Percentiles rank a stretch among this genome's conserved stretches.
Evolutionary conservation across 2,329 filamentous ascomycete genomes (phyloP).

Genomic region (Aspergillus sp.): DNA sequence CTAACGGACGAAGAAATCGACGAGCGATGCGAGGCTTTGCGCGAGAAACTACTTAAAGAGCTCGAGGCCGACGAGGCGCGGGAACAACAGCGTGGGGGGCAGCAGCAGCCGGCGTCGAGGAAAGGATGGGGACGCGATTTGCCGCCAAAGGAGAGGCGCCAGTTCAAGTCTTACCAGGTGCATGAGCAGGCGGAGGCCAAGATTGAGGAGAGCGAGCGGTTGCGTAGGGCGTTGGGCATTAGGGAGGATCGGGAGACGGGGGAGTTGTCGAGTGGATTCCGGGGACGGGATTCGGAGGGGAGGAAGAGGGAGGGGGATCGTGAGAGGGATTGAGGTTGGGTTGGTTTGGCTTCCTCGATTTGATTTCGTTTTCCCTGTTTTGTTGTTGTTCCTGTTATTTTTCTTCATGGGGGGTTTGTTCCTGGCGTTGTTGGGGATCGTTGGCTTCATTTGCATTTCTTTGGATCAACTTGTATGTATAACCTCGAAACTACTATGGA

Average conservation of each 20-base stretch:
- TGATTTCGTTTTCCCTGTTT: too few species aligned
- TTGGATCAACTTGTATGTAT: too few species aligned
- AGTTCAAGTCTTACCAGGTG: slow-evolving; percentile 87
- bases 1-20: slow-evolving; percentile 88
- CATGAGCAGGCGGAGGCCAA: slow-evolving; percentile 96
- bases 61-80: slow-evolving; percentile 47
- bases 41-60: slow-evolving; percentile 62
- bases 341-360: too few species aligned
- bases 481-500: too few species aligned
- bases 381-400: too few species aligned
- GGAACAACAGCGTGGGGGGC: slow-evolving; percentile 17
- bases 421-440: too few species aligned
- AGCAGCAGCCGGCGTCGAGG: slow-evolving; percentile 4
- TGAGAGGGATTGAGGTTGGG: slow-evolving; percentile 13
- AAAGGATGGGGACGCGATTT: slow-evolving; percentile 15
- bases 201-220: slow-evolving; percentile 87
- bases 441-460: too few species aligned
- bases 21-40: slow-evolving; percentile 64
- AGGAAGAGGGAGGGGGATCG: slow-evolving; percentile 18
- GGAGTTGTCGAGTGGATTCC: slow-evolving; percentile 49
- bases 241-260: slow-evolving; percentile 82
- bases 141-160: slow-evolving; percentile 35
- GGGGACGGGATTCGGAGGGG: slow-evolving; percentile 9
- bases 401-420: background rate
- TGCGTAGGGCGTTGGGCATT: slow-evolving; percentile 84